A percentile compares a stretch with the other conserved stretches of the same genome.
phyloP scores from a whole-genome alignment of 306 rosid species.

The Gleditsia sinensis region DNA sequence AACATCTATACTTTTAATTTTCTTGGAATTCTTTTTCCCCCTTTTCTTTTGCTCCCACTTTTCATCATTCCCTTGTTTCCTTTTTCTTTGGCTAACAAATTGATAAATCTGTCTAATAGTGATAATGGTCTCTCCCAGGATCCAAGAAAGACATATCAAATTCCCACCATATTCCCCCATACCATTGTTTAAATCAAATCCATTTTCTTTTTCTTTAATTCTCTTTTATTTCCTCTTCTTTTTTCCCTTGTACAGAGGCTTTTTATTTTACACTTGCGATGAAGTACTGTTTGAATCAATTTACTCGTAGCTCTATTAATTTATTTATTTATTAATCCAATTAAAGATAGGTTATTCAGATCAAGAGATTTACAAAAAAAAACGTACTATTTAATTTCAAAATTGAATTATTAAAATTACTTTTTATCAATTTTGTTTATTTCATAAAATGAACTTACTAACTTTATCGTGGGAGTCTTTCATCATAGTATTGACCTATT shows the following conservation, averaged over 20 bases:
- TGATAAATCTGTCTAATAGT: constrained; percentile 58
- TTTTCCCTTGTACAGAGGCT: constrained; percentile 17
- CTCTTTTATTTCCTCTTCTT: constrained; percentile 28
- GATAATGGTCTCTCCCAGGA: constrained; percentile 79
- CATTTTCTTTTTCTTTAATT: constrained; percentile 38
- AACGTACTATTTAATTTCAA: too few species aligned
- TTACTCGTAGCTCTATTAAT: too few species aligned
- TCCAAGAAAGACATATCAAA: constrained; percentile 79
- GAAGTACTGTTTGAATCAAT: too few species aligned
- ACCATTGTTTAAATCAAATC: constrained; percentile 34
- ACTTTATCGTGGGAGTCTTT: too few species aligned
- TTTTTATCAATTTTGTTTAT: too few species aligned
- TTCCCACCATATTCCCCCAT: constrained; percentile 74
- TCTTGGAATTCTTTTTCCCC: constrained; percentile 55
- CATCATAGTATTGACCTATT: too few species aligned
- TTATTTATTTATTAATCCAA: too few species aligned
- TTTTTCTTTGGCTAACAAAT: constrained; percentile 69
- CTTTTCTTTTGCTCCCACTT: constrained; percentile 75
- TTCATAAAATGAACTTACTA: too few species aligned
- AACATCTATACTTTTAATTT: constrained; percentile 66
- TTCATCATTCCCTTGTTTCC: constrained; percentile 97
- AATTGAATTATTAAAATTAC: too few species aligned
- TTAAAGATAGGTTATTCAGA: too few species aligned
- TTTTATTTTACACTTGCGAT: too few species aligned
- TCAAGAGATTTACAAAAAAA: too few species aligned